phyloP scores from a whole-genome alignment of 73 alveolate genomes.

The Tetrahymena borealis region DNA sequence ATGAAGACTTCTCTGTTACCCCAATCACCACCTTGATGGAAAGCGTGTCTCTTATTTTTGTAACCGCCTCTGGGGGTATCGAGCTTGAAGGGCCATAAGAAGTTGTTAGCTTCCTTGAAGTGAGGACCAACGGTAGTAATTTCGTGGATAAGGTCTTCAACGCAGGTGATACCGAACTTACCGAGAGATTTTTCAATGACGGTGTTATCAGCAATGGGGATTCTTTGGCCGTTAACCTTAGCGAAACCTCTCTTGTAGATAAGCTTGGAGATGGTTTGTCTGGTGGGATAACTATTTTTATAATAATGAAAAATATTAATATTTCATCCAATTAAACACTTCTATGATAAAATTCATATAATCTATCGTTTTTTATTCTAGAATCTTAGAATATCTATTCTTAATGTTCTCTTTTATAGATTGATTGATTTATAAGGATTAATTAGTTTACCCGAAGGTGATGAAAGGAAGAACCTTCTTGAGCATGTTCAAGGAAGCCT shows the following conservation, averaged over 20 bases:
- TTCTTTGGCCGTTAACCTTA: constrained; percentile 81
- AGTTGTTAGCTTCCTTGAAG: constrained; percentile 91
- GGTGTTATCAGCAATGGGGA: constrained; percentile 85
- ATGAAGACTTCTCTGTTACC: constrained; percentile 93
- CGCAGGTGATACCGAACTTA: constrained; percentile 82
- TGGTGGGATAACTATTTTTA: constrained; percentile 63
- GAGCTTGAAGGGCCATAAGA: constrained; percentile 92
- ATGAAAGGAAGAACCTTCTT: constrained; percentile 79
- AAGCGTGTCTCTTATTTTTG: constrained; percentile 77
- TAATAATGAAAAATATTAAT: not conserved
- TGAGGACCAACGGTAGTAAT: constrained; percentile 85
- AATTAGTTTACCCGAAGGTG: constrained; percentile 63
- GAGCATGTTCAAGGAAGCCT: constrained; percentile 90
- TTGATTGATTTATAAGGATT: not conserved
- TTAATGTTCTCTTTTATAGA: too few species aligned
- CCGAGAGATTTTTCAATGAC: constrained; percentile 83
- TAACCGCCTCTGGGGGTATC: constrained; percentile 85
- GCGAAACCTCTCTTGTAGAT: constrained; percentile 95
- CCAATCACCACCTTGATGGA: constrained; percentile 82
- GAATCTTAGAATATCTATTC: too few species aligned
- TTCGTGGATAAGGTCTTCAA: constrained; percentile 96
- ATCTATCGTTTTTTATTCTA: too few species aligned
- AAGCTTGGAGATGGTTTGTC: constrained; percentile 71
- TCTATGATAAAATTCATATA: too few species aligned
- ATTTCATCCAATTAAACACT: not conserved